Conservation (phyloP, 371 early-diverging fungal species). For the Mortierella sp. region DNA sequence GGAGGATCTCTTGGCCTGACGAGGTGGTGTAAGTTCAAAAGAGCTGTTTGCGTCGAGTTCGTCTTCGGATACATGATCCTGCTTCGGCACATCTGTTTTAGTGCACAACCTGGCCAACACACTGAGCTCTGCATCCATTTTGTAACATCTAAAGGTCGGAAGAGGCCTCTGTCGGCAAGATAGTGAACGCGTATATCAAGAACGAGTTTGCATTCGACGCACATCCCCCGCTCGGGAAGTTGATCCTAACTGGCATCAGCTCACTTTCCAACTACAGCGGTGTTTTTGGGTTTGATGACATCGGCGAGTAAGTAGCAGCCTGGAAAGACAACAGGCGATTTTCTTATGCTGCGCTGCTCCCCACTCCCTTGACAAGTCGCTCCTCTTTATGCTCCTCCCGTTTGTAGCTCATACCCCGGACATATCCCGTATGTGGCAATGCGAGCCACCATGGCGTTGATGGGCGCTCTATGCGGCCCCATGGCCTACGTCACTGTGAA, state of each 20-base stretch:
- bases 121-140: no score
- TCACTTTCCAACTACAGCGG: slow-evolving; percentile 9
- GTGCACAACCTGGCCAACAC: no score
- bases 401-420: slow-evolving; percentile 8
- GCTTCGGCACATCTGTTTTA: no score
- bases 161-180: slow-evolving; percentile 14
- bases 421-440: slow-evolving; percentile 11
- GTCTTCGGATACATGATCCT: no score
- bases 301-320: slow-evolving; percentile 23
- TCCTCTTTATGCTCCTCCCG: neutral
- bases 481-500: slow-evolving; percentile 26
- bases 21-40: slow-evolving; percentile 32
- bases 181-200: slow-evolving; percentile 74
- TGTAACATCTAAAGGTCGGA: no score
- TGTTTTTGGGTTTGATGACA: slow-evolving; percentile 14
- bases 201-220: slow-evolving; percentile 97
- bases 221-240: slow-evolving; percentile 99
- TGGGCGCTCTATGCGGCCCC: slow-evolving; percentile 28
- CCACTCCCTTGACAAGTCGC: no score
- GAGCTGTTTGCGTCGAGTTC: no score
- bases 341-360: neutral
- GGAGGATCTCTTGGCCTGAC: slow-evolving; percentile 30
- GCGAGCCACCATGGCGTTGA: slow-evolving; percentile 8
- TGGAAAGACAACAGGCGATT: neutral
- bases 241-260: slow-evolving; percentile 80